A percentile compares a stretch with the other conserved stretches of the same genome.
phyloP scores from a whole-genome alignment of 176 grass and related monocot species.

The Ensete glaucum region DNA sequence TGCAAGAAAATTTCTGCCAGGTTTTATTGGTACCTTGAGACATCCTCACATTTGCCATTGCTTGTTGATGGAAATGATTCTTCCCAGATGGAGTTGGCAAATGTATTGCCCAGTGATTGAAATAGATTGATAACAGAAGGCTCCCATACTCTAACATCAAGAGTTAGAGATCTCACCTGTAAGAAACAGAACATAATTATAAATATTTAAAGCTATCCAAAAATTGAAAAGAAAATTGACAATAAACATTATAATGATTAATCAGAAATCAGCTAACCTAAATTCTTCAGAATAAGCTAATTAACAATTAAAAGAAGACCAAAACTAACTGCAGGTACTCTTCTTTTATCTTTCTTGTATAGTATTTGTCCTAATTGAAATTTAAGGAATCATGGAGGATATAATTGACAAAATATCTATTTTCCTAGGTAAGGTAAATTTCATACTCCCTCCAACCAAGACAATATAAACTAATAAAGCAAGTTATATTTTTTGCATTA shows the following conservation, averaged over 20 bases:
- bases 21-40: conserved; percentile 40
- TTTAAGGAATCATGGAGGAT: no score
- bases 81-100: conserved; percentile 89
- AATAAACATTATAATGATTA: background rate
- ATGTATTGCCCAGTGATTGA: conserved; percentile 79
- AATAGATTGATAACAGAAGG: conserved; percentile 87
- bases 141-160: conserved; percentile 98
- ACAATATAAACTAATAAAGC: no score
- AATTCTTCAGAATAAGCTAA: background rate
- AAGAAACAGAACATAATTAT: background rate
- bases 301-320: background rate
- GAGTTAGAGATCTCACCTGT: conserved; percentile 89
- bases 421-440: no score
- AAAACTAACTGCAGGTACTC: background rate
- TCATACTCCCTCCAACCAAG: no score
- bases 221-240: background rate
- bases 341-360: background rate
- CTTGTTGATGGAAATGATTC: conserved; percentile 52
- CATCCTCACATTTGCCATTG: conserved; percentile 33
- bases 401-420: no score
- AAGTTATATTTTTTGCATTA: no score
- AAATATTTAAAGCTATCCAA: background rate
- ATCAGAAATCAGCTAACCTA: background rate
- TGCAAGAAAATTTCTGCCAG: background rate
- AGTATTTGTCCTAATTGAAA: no score